Conservation (phyloP, 2,329 filamentous ascomycete species). For the Neofusicoccum kwambonambiense region DNA sequence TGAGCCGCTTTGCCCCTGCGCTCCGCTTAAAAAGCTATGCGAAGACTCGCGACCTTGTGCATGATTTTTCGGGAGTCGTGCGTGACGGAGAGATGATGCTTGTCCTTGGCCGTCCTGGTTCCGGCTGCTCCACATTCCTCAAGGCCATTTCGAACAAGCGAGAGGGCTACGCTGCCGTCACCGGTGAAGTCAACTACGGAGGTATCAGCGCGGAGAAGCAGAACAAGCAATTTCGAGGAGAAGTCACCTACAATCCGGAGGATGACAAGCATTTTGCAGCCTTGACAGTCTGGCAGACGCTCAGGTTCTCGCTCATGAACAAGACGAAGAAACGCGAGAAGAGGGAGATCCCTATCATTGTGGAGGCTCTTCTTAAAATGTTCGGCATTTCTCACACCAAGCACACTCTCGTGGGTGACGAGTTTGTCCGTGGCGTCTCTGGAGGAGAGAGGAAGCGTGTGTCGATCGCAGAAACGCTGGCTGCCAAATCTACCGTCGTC, state of each 20-base stretch:
- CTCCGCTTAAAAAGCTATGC: constrained; percentile 50
- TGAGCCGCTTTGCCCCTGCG: constrained; percentile 55
- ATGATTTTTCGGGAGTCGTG: constrained; percentile 67
- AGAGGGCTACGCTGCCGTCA: constrained; percentile 62
- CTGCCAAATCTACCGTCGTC: constrained; percentile 68
- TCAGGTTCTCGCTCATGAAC: constrained; percentile 72
- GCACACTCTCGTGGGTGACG: constrained; percentile 73
- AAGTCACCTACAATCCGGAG: constrained; percentile 76
- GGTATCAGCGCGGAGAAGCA: constrained; percentile 68
- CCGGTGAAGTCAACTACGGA: constrained; percentile 70
- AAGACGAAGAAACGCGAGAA: constrained; percentile 69
- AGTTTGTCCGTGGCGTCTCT: constrained; percentile 69
- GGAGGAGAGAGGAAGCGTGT: constrained; percentile 81
- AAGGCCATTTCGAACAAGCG: constrained; percentile 73
- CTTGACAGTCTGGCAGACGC: constrained; percentile 74
- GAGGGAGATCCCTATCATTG: constrained; percentile 65
- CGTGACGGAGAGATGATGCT: constrained; percentile 71
- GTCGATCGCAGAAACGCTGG: constrained; percentile 73
- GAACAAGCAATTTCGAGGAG: constrained; percentile 67
- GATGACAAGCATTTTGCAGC: constrained; percentile 73
- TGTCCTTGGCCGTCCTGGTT: constrained; percentile 69
- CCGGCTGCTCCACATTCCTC: constrained; percentile 74
- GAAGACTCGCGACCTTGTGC: constrained; percentile 57
- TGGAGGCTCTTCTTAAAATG: constrained; percentile 70
- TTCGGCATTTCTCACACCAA: constrained; percentile 76